Evolutionary conservation across 495 filamentous ascomycete genomes (phyloP).

Genomic region (Trypethelium eluteriae): DNA sequence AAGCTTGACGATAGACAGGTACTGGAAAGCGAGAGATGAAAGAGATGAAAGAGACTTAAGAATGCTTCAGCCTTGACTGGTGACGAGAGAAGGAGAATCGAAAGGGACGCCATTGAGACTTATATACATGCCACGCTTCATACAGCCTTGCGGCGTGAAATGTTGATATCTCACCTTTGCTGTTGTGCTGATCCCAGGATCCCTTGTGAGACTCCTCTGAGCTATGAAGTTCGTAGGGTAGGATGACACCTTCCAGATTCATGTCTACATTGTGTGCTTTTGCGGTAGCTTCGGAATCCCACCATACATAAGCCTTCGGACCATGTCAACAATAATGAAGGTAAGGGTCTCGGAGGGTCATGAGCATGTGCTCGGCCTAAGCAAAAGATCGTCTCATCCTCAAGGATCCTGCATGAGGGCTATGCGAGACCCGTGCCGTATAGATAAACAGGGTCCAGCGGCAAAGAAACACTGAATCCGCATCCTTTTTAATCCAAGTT

Average conservation of each 20-base stretch:
- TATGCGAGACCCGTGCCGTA: neutral
- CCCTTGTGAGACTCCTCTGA: neutral
- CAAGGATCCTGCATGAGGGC: constrained; percentile 1
- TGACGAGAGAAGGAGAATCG: neutral
- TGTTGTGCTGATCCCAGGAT: neutral
- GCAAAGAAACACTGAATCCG: neutral
- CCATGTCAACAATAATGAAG: neutral
- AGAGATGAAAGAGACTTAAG: neutral
- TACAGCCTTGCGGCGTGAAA: neutral
- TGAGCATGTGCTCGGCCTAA: neutral
- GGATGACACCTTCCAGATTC: constrained; percentile 7
- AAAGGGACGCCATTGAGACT: neutral
- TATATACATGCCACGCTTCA: neutral
- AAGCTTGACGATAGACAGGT: neutral
- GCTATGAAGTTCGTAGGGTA: neutral
- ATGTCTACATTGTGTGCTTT: neutral
- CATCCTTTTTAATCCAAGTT: no score
- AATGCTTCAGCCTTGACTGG: neutral
- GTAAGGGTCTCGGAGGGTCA: constrained; percentile 1
- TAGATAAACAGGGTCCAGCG: neutral
- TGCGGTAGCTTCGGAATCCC: neutral
- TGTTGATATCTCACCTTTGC: neutral
- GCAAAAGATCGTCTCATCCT: neutral
- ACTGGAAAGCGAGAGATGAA: neutral
- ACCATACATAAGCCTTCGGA: constrained; percentile 1